Evolutionary conservation across 2,329 filamentous ascomycete genomes (phyloP), one percentile per base, ranked within the genome.

Genomic region (Venturiaceae sp.): DNA sequence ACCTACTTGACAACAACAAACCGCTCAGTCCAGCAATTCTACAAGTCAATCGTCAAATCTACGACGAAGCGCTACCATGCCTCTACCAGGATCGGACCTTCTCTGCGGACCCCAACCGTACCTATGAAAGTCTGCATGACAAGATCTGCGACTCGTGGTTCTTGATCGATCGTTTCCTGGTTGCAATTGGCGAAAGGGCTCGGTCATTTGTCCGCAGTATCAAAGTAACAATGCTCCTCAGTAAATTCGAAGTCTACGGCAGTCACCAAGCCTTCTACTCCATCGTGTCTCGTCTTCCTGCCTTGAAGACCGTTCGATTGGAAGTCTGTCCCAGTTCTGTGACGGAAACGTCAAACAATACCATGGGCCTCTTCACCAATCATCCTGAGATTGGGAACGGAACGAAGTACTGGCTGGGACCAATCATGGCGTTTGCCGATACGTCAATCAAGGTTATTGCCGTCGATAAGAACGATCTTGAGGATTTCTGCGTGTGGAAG

Each of bases 61-160:
- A 59, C 53, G 19, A 55, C 4, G 58, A 59, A 34, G 58, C 58
- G 11, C 44, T 58, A n/a, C 57, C 57, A 30, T 58, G 36, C 11
- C 57, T 58, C 6, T 58, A 58, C 21, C 26, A 37, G 28, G 19
- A 47, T 21, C 44, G 57, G 41, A 30, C 50, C 23, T 58, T 58
- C 47, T 28, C 37, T 13, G 36, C 33, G 33, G 50, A 54, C 28
- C 46, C 57, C 11, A 53, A 58, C 14, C 47, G 57, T 13, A 53
- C 46, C 21, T 58, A 36, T 14, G 28, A 33, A 21, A 53, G 26
- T 7, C n/a, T 58, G 33, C 44, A 50, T 7, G 50, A 54, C 36
- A 33, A 39, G 23, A 34, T 34, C 14, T 28, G 46, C 57, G 57
- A 58, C 16, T 33, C 57, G 16, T 58, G 57, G 57, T 58, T 58